Base-by-base conservation (phyloP, 1,284 basidiomycete species). In the Apiotrichum siamense region DNA sequence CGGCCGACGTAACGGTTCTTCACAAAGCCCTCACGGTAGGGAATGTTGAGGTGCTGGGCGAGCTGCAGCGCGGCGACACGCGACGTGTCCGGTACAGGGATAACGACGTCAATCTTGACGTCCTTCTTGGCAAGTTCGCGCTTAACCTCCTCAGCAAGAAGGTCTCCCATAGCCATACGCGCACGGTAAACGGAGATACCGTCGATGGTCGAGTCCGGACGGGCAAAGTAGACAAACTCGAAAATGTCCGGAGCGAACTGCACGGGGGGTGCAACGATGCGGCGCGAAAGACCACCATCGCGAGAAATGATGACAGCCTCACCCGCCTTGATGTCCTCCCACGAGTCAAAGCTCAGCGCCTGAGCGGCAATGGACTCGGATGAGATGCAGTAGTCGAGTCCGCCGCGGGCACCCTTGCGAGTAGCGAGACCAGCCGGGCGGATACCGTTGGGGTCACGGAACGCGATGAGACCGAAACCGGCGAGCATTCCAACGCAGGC, bases 161-260 rank as follows among this genome's bases (percentile, higher is more conserved):
- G 83, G 72, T 98, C 94, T 53, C 96, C 96, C 96, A 99, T 99
- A 7, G 93, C 91, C 94, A 99, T 98, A 37, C 96, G 85, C 66
- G 88, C 87, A 49, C 94, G 83, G 75, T 99, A 98, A 44, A 99
- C 96, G 65, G 88, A 92, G 73, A 98, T 85, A 35, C 96, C 94
- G 70, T 99, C 94, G 54, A 99, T 80, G 52, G 97, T 96, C 18
- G 91, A 96, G 77, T 98, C 96, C 2, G 94, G 96, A 55, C 96
- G 86, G 9, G 96, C 92, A 74, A 99, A 93, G 78, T 99, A 99
- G 59, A 99, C 94, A 66, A 85, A 97, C 80, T 99, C 96, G 70
- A 98, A 99, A 64, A 98, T 97, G 76, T 98, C 96, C n/a, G 96
- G 96, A 1, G 92, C 86, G 69, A 94, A 94, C 1, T 80, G 81